phyloP scores from a whole-genome alignment of 257 asterid species.

The Paulownia fortunei region DNA sequence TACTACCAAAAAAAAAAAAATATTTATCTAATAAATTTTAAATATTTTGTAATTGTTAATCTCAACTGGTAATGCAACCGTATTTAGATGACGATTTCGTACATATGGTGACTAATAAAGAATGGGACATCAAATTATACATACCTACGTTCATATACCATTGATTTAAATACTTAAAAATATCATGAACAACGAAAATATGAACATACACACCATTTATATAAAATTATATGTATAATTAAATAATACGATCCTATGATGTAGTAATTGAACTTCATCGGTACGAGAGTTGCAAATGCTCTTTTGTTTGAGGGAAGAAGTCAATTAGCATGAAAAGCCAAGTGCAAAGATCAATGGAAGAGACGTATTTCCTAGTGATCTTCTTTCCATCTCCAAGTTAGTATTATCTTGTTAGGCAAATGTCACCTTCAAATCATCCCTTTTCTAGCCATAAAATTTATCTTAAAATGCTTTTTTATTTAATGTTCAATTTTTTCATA shows the following conservation, averaged over 20 bases:
- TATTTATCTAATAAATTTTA: background rate
- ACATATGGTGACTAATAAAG: too few relatives aligned
- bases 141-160: too few relatives aligned
- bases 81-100: background rate
- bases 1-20: background rate
- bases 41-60: background rate
- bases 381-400: slow-evolving; percentile 22
- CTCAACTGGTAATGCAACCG: background rate
- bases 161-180: background rate
- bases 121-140: background rate
- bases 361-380: slow-evolving; percentile 47
- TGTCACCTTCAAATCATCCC: slow-evolving; percentile 44
- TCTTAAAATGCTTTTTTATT: background rate
- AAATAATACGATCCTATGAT: background rate
- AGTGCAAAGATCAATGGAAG: slow-evolving; percentile 46
- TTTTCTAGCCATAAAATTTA: background rate
- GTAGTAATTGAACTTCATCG: background rate
- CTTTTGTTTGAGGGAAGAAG: background rate
- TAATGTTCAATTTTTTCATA: background rate
- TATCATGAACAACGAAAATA: background rate
- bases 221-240: background rate
- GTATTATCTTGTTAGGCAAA: slow-evolving; percentile 39
- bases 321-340: slow-evolving; percentile 39
- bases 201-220: background rate
- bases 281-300: background rate